These are phyloP conservation scores for Apiospora pterosperma DNA, from an alignment of 2,329 filamentous ascomycete species.

Conservation along the genomic window DNA sequence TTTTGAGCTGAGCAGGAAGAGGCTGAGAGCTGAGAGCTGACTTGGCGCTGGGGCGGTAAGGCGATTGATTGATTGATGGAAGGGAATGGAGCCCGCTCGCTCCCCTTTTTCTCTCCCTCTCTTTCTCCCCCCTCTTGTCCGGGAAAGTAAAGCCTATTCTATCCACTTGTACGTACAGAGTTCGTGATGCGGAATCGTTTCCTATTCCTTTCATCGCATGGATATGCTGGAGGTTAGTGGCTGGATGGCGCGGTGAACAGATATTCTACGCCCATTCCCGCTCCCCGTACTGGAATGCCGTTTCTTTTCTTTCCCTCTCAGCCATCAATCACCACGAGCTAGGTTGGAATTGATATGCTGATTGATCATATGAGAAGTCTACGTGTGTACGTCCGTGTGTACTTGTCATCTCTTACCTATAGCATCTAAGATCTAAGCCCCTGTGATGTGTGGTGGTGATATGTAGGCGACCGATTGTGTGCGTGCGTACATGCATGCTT, in stretches of 20 bases:
- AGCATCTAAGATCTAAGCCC: too few species aligned
- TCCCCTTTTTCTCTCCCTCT: not conserved
- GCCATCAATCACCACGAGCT: not conserved
- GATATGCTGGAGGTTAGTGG: not conserved
- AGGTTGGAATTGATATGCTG: not conserved
- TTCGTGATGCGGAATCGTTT: not conserved
- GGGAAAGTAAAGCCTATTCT: not conserved
- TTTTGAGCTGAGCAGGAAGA: not conserved
- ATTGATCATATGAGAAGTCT: not conserved
- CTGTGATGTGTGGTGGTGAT: not conserved
- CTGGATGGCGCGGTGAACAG: not conserved
- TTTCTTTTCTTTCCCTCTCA: not conserved
- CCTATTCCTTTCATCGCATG: not conserved
- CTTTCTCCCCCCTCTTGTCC: too few species aligned
- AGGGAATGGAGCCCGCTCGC: not conserved
- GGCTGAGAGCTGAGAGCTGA: not conserved
- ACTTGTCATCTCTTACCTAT: not conserved
- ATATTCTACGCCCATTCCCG: not conserved
- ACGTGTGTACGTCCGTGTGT: not conserved
- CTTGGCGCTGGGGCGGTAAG: not conserved
- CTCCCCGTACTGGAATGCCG: not conserved
- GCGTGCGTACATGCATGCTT: not conserved
- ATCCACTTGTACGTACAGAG: not conserved
- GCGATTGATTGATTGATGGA: not conserved
- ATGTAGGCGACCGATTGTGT: not conserved